These are phyloP conservation scores for Canavalia gladiata DNA, from an alignment of 306 rosid species.

Conservation along the genomic window DNA sequence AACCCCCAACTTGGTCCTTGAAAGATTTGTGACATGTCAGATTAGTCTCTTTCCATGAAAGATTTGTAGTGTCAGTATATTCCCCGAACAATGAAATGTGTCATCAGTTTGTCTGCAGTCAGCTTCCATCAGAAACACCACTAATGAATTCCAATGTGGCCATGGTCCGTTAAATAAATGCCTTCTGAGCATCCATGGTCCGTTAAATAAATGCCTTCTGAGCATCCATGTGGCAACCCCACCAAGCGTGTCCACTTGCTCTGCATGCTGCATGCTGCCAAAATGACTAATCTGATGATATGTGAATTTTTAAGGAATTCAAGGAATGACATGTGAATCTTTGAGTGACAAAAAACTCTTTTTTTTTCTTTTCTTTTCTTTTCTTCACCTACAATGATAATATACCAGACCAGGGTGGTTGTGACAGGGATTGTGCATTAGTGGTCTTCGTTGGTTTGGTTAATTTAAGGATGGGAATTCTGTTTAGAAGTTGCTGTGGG, in stretches of 20 bases:
- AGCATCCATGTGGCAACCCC: neutral
- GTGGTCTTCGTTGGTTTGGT: neutral
- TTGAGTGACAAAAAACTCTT: neutral
- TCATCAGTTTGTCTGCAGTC: neutral
- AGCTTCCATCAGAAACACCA: neutral
- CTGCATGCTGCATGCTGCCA: neutral
- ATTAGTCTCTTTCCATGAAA: slow-evolving; percentile 18
- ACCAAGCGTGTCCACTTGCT: neutral
- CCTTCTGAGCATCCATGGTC: neutral
- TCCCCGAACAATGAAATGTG: neutral
- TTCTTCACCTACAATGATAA: neutral
- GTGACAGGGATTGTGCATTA: no score
- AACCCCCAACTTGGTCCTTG: neutral
- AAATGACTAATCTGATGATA: slow-evolving; percentile 2
- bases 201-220: neutral
- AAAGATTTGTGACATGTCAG: slow-evolving; percentile 15
- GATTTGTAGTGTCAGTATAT: neutral
- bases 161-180: neutral
- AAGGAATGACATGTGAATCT: neutral
- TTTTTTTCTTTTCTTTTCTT: neutral
- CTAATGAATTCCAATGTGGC: neutral
- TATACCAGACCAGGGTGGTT: neutral
- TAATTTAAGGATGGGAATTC: neutral
- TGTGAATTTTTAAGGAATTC: neutral
- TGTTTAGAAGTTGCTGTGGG: neutral